Base-by-base conservation (phyloP, 176 grass and related monocot species). In the Oryza meyeriana region DNA sequence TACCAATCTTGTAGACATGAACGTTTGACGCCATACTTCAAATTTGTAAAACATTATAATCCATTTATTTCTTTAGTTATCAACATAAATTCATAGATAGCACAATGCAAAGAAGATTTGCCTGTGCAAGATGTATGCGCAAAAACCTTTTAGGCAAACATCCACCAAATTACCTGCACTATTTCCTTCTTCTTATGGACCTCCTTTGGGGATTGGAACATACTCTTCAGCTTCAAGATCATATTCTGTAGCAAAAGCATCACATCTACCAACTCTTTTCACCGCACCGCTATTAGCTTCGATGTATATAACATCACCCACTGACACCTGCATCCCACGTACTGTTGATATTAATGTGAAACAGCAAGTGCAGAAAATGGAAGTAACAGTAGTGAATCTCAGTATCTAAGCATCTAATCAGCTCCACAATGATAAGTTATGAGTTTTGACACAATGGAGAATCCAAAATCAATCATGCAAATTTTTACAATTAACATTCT, bases 221-320 rank as follows among this genome's bases (percentile, higher is more conserved):
- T 99, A 99, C 70, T 99, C 96, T 64, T 99, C 93, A 38, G 96
- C 96, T 83, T 99, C 96, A 80, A 99, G 96, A 90, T 99, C 96
- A 24, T 88, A 99, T 88, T 99, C 93, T 65, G 96, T 99, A 77
- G 93, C 96, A 85, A 95, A 99, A 89, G 96, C 83, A 95, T 95
- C 96, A 88, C 96, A 99, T 90, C 96, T 91, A 83, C 96, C 96
- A 8, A 99, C 96, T 94, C 96, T 95, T 85, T 95, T 99, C 66
- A 99, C 96, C 29, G 96, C 96, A 85, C 93, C 89, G 71, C 96
- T 99, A 86, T 94, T 99, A 79, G 91, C 76, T 90, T 99, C 96
- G 2, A 99, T 94, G 73, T 99, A 99, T 86, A 99, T 99, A 83
- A 99, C 96, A 90, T 99, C 96, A 25, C 93, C 96, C 69, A 90